Evolutionary conservation across 768 basidiomycete genomes (phyloP), one percentile per base, ranked within the genome.

Genomic region (Boletales sp.): DNA sequence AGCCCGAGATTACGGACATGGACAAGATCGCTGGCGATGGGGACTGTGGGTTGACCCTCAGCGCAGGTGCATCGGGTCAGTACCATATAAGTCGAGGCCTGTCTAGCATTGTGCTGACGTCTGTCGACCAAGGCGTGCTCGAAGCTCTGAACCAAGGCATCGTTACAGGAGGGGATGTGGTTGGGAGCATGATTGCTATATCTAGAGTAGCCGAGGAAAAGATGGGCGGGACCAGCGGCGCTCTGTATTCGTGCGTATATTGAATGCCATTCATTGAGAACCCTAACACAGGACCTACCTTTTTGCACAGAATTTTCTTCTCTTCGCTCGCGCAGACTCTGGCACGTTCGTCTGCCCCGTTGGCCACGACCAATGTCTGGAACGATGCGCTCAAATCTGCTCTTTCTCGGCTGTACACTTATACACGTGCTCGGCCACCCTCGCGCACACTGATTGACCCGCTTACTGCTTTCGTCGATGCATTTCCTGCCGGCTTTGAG

Each of bases 361-460:
- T 59, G 2, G 53, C 63, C 1, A 79, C 80, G 1, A 65, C 70
- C 4, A 70, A 76, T 30, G 71, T 77, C 10, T 94, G 90, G 90
- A 68, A 74, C 18, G 51, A 59, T 19, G 83, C 88, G 5, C 75
- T 90, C 42, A 60, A 68, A 6, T 69, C 71, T 4, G 84, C 90
- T 15, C 74, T 86, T 17, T 61, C 62, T 18, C 80, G 79, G 55
- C 70, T 93, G 35, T 90, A 85, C 68, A 83, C 80, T 12, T 92
- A 95, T 72, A 96, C 93, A 4, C 84, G 83, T 28, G 94, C 94
- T 13, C 83, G 94, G 25, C 86, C 86, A 3, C 93, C 93, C 4
- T 91, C 89, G 2, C 83, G 94, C 59, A 96, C 94, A 8, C 82
- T 97, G 33, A 79, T 97, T n/a, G 94, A 97, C 69, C 92, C 94